Evolutionary conservation across 441 rosid genomes (phyloP), one percentile per base, ranked within the genome.

Genomic region (Erodium texanum): DNA sequence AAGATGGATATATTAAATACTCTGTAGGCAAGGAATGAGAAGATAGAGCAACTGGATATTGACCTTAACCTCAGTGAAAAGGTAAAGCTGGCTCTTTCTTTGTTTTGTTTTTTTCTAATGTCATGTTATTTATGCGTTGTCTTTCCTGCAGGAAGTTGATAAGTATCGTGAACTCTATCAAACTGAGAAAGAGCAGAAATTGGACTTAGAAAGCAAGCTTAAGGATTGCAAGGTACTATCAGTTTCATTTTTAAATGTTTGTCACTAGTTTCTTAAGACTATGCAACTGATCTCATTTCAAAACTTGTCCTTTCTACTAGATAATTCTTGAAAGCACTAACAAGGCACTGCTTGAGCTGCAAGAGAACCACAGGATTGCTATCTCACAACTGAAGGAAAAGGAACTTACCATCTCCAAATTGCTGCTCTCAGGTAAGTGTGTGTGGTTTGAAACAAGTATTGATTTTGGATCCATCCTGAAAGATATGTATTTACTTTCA

Each of bases 11-110:
- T 4, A 11, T 54, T 41, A 15, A 61, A 56, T 23, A 62, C 59
- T 78, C 4, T 4, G 64, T 82, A 93, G 97, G 88, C 78, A 62
- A 84, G 87, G 76, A 82, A 64, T 52, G 90, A 84, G 83, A 90
- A 79, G 79, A 84, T 90, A 69, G 97, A 93, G 72, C 91, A 86
- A 80, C 70, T 89, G 73, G 94, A 86, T 79, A 87, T 77, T 75
- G 84, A 86, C 67, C 80, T 90, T 64, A 78, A 63, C 70, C 72
- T 73, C 70, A 80, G 78, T 68, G 85, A 86, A 77, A 89, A 75
- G 85, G 98, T 90, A 82, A 11, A 58, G 32, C 64, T 61, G 64
- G 66, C 62, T 70, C 62, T 32, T 20, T 67, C 1, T 8, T 54
- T 68, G 65, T 58, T 48, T 59, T 27, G 20, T 27, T 32, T 32